Evolutionary conservation across 1,139 yeast genomes (phyloP).

Genomic region (Suhomyces coccinellae): DNA sequence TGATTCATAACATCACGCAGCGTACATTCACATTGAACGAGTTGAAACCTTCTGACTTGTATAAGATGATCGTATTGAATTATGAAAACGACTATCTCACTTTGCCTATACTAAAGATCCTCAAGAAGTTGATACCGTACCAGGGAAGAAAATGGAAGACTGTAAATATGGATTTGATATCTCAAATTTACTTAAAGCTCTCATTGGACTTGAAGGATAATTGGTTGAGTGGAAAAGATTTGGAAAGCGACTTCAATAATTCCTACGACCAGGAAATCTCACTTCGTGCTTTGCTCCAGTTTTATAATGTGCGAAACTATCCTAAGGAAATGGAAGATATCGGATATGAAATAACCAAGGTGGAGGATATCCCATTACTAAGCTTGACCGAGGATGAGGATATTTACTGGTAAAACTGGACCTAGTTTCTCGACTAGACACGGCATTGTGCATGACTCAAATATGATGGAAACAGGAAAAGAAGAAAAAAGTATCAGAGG

Average conservation of each 20-base stretch:
- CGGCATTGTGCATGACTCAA: no score
- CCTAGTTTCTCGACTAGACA: no score
- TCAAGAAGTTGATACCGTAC: slow-evolving; percentile 83
- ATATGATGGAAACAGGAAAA: no score
- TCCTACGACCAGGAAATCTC: slow-evolving; percentile 89
- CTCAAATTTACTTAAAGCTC: slow-evolving; percentile 79
- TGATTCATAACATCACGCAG: slow-evolving; percentile 51
- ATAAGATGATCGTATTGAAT: slow-evolving; percentile 44
- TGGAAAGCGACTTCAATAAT: slow-evolving; percentile 71
- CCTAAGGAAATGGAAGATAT: slow-evolving; percentile 50
- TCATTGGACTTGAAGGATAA: slow-evolving; percentile 73
- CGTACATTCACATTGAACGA: slow-evolving; percentile 57
- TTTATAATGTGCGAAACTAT: slow-evolving; percentile 67
- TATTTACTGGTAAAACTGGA: slow-evolving; percentile 5
- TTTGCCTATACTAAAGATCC: slow-evolving; percentile 66
- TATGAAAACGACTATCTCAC: slow-evolving; percentile 66
- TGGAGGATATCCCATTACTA: slow-evolving; percentile 24
- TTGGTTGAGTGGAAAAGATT: slow-evolving; percentile 87
- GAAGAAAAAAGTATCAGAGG: no score
- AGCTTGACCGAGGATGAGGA: slow-evolving; percentile 18
- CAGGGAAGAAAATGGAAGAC: slow-evolving; percentile 95
- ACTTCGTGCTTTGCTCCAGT: slow-evolving; percentile 74
- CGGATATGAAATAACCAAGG: slow-evolving; percentile 48
- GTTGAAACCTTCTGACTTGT: slow-evolving; percentile 52
- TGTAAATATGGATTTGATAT: slow-evolving; percentile 88